Conservation (phyloP, 768 basidiomycete genomes). For the Leucosporidium yakuticum region DNA sequence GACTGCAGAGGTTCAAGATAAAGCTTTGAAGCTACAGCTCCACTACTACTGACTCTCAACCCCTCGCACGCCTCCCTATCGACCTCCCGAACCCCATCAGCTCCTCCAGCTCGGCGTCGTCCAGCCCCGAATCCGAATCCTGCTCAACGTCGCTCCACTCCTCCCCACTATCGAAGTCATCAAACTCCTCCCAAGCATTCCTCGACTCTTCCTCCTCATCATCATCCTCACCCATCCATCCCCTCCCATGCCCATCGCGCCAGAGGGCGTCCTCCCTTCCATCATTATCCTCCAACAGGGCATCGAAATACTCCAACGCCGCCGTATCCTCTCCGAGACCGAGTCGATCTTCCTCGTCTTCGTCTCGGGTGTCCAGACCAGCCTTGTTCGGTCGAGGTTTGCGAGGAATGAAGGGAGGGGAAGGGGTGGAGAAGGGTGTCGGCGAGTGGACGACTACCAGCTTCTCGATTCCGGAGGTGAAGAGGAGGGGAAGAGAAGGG, state of each 20-base stretch:
- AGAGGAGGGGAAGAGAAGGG: conserved; percentile 60
- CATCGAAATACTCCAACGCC: conserved; percentile 27
- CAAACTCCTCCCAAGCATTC: neutral
- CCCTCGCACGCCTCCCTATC: too few species aligned
- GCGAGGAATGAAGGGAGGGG: neutral
- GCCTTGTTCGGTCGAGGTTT: conserved; percentile 3
- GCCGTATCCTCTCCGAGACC: conserved; percentile 9
- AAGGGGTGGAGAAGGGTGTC: neutral
- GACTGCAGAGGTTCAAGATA: too few species aligned
- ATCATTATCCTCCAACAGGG: conserved; percentile 3
- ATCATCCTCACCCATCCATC: neutral
- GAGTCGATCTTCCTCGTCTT: conserved; percentile 1
- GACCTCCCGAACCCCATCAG: too few species aligned
- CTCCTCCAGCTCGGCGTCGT: neutral
- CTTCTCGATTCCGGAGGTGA: conserved; percentile 65
- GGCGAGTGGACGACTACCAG: conserved; percentile 15
- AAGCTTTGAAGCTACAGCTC: too few species aligned
- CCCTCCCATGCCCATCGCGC: neutral
- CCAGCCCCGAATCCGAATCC: conserved; percentile 3
- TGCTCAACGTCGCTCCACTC: neutral
- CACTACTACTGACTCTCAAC: too few species aligned
- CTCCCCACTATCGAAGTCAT: neutral
- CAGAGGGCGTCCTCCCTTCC: neutral
- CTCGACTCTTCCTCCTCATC: conserved; percentile 5
- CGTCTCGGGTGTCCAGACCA: neutral